Evolutionary conservation across 768 basidiomycete genomes (phyloP).

Genomic region (Lactarius evosmus): DNA sequence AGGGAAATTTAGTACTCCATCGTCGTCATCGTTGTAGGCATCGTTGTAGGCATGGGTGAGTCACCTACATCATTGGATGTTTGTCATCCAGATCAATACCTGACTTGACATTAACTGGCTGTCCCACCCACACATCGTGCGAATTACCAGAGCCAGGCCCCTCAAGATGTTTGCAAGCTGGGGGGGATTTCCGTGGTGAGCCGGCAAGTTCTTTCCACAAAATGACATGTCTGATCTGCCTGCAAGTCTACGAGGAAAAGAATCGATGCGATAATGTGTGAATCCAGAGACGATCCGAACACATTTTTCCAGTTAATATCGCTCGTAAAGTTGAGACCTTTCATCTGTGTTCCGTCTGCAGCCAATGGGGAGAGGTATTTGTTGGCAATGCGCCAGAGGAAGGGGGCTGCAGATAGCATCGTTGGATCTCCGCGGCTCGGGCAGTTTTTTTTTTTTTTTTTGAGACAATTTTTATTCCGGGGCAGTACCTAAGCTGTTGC

Average conservation of each 20-base stretch:
- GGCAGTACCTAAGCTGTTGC: no score
- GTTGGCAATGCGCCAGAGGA: no score
- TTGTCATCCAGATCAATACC: no score
- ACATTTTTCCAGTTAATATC: conserved; percentile 13
- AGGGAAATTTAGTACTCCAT: no score
- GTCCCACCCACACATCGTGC: conserved; percentile 12
- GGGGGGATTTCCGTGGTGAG: background rate
- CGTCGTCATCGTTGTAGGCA: no score
- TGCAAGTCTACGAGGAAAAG: background rate
- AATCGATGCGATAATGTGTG: background rate
- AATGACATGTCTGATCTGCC: background rate
- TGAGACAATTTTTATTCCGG: no score
- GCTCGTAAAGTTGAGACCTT: conserved; percentile 12
- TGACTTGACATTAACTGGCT: no score
- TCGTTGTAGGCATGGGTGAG: no score
- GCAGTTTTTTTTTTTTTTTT: no score
- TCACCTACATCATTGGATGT: no score
- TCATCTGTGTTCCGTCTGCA: conserved; percentile 2
- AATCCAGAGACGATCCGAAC: background rate
- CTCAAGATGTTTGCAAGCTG: conserved; percentile 13
- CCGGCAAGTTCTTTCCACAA: background rate
- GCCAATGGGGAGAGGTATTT: conserved; percentile 17
- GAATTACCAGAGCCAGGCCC: conserved; percentile 10
- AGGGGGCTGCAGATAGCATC: no score
- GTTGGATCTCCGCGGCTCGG: no score